Percentiles rank a stretch among this genome's conserved stretches.
phyloP scores from a whole-genome alignment of 106 monocot species.

The Alisma plantagoaquatica region DNA sequence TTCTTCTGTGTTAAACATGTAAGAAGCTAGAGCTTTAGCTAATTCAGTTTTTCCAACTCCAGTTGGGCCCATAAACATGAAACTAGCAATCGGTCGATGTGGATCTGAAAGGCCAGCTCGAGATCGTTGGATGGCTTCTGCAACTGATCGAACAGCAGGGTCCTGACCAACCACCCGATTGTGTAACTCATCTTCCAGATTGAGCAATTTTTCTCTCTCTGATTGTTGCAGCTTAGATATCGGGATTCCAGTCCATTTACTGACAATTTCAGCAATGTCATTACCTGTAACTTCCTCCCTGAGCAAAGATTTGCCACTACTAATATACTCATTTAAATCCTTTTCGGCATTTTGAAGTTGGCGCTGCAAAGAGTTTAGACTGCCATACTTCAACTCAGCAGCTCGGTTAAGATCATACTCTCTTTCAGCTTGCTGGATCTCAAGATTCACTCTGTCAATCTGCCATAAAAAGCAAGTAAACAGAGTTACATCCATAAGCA shows the following conservation, averaged over 20 bases:
- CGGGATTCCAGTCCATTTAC: constrained; percentile 98
- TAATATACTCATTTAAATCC: constrained; percentile 82
- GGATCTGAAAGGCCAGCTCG: constrained; percentile 94
- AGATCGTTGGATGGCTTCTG: constrained; percentile 95
- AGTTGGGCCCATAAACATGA: constrained; percentile 99
- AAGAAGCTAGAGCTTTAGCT: constrained; percentile 88
- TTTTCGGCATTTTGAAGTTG: constrained; percentile 76
- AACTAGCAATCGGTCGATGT: constrained; percentile 93
- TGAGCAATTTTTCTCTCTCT: constrained; percentile 85
- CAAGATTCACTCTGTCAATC: constrained; percentile 98
- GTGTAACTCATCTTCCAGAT: constrained; percentile 94
- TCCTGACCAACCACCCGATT: constrained; percentile 93
- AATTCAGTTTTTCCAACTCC: constrained; percentile 97
- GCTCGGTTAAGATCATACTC: constrained; percentile 96
- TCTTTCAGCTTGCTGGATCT: constrained; percentile 95
- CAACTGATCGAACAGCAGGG: constrained; percentile 80
- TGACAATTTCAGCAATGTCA: constrained; percentile 96
- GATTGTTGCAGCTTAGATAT: constrained; percentile 93
- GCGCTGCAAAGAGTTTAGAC: constrained; percentile 75
- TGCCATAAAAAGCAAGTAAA: constrained; percentile 16
- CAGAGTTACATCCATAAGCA: no score
- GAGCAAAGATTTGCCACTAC: constrained; percentile 91
- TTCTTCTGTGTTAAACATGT: constrained; percentile 98
- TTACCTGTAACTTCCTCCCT: constrained; percentile 86
- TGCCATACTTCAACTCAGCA: constrained; percentile 97